Conservation (phyloP, 768 basidiomycete genomes). For the Agrocybe pediades region DNA sequence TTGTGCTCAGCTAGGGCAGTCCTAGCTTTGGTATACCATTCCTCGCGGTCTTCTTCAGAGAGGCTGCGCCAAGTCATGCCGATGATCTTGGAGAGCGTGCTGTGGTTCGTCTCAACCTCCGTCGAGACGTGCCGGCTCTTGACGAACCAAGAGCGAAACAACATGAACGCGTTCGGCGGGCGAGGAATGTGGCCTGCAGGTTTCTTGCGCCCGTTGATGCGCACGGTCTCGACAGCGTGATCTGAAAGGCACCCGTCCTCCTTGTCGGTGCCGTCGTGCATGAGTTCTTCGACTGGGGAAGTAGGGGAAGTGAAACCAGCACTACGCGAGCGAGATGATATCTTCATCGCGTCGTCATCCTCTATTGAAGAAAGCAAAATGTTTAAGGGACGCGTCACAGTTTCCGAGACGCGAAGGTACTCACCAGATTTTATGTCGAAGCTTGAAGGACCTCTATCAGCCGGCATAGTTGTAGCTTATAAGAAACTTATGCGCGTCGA, state of each 20-base stretch:
- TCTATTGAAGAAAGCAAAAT: neutral
- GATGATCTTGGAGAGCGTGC: slow-evolving; percentile 81
- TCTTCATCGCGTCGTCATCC: slow-evolving; percentile 25
- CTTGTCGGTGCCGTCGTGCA: slow-evolving; percentile 54
- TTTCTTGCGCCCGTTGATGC: slow-evolving; percentile 61
- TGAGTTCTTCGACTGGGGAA: slow-evolving; percentile 25
- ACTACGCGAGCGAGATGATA: slow-evolving; percentile 27
- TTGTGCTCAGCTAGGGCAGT: slow-evolving; percentile 72
- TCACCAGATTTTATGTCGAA: slow-evolving; percentile 31
- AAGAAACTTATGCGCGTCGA: slow-evolving; percentile 6
- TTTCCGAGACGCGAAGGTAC: neutral
- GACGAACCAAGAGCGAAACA: slow-evolving; percentile 82
- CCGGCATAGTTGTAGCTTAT: slow-evolving; percentile 44
- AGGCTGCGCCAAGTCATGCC: slow-evolving; percentile 81
- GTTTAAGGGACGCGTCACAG: neutral
- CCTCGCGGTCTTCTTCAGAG: slow-evolving; percentile 67
- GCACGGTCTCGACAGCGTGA: slow-evolving; percentile 32
- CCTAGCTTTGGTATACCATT: slow-evolving; percentile 76
- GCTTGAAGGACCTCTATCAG: slow-evolving; percentile 43
- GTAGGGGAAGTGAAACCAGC: neutral
- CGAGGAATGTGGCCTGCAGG: slow-evolving; percentile 74
- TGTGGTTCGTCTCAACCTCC: slow-evolving; percentile 78
- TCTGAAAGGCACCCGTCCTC: slow-evolving; percentile 16
- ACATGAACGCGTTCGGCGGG: slow-evolving; percentile 82
- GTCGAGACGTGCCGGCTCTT: slow-evolving; percentile 75